Percentiles rank a stretch among this genome's conserved stretches.
phyloP scores from a whole-genome alignment of 75 land plant species.

The Gnetum montanum region DNA sequence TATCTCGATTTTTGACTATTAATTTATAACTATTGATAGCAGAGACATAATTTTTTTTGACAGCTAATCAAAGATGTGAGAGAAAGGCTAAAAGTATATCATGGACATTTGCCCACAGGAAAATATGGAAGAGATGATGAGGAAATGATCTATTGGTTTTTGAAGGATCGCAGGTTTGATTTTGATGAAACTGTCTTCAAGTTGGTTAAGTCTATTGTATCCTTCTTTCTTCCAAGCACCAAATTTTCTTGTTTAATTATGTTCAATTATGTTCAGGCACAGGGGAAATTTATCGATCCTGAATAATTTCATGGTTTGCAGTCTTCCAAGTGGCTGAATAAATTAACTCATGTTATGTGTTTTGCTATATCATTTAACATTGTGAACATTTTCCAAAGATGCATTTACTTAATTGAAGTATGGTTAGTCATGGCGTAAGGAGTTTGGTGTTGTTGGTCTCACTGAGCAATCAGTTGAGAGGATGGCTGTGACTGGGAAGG shows the following conservation, averaged over 20 bases:
- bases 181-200: slow-evolving; percentile 66
- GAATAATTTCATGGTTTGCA: no score
- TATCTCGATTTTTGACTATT: no score
- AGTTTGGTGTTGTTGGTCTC: slow-evolving; percentile 76
- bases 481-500: slow-evolving; percentile 69
- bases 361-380: no score
- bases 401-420: slow-evolving; percentile 10
- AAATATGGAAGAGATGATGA: slow-evolving; percentile 88
- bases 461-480: slow-evolving; percentile 48
- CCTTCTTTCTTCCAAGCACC: slow-evolving; percentile 12
- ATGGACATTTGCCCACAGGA: slow-evolving; percentile 58
- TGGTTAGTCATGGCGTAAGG: slow-evolving; percentile 79
- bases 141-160: slow-evolving; percentile 83
- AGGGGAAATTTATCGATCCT: no score
- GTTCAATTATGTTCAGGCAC: neutral
- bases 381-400: no score
- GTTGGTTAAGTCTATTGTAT: slow-evolving; percentile 79
- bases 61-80: slow-evolving; percentile 80
- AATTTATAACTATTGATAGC: no score
- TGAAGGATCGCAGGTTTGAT: slow-evolving; percentile 80
- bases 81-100: slow-evolving; percentile 47
- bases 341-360: neutral
- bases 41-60: slow-evolving; percentile 8
- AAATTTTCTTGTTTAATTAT: neutral
- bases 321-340: no score